Evolutionary conservation across 2,329 filamentous ascomycete genomes (phyloP).

Genomic region (Rugonectria rugulosa): DNA sequence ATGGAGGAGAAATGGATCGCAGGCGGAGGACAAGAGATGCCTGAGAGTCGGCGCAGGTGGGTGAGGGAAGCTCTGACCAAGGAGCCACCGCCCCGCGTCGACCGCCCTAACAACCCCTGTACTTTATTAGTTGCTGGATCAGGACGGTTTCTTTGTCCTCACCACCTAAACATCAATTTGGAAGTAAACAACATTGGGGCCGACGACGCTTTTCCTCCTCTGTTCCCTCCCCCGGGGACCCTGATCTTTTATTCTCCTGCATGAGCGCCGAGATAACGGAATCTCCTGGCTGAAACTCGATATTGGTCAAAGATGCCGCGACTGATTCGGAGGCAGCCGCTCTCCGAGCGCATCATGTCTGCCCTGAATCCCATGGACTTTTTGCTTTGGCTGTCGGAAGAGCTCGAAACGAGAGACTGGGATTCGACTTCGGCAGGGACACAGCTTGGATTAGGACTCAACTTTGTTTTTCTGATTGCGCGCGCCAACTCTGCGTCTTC

Average conservation of each 20-base stretch:
- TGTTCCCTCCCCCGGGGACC: constrained; percentile 6
- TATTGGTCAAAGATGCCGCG: constrained; percentile 65
- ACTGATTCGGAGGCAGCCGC: constrained; percentile 81
- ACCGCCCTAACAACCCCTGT: constrained; percentile 25
- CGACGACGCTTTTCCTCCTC: constrained; percentile 1
- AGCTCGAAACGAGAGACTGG: constrained; percentile 91
- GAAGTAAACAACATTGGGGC: constrained; percentile 40
- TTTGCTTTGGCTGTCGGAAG: constrained; percentile 88
- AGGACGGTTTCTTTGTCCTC: constrained; percentile 27
- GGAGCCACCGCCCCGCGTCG: constrained; percentile 32
- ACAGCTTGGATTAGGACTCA: constrained; percentile 77
- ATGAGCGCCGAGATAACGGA: constrained; percentile 6
- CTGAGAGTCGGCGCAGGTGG: constrained; percentile 35
- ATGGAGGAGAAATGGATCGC: constrained; percentile 24
- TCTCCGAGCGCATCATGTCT: constrained; percentile 80
- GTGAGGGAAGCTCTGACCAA: constrained; percentile 38
- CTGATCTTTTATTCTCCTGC: constrained; percentile 1
- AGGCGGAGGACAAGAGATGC: constrained; percentile 25
- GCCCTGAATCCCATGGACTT: constrained; percentile 89
- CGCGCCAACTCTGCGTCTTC: constrained; percentile 74
- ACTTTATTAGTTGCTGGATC: constrained; percentile 27
- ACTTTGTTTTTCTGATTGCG: constrained; percentile 82
- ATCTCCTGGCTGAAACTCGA: not conserved
- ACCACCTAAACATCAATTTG: constrained; percentile 31
- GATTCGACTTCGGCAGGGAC: constrained; percentile 81